Evolutionary conservation across 2,329 filamentous ascomycete species (phyloP), one percentile per base, ranked within the genome.

Genomic region (Apiospora koreana): DNA sequence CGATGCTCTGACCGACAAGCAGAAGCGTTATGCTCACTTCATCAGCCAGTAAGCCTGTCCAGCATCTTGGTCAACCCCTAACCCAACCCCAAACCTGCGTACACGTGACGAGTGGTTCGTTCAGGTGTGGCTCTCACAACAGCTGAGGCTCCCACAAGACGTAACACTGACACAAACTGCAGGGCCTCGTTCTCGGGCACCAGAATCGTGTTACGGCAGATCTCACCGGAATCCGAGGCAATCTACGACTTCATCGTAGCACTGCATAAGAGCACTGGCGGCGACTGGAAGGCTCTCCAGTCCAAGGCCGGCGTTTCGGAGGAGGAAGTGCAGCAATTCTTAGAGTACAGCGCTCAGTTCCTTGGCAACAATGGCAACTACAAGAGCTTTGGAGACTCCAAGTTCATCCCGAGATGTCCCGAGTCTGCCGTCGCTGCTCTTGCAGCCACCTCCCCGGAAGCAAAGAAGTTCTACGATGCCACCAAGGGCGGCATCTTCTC

Each of bases 11-110:
- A 87, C 83, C 68, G 89, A 93, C 77, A 86, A 92, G 79, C 90
- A 97, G 84, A 94, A 95, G 85, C 91, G 93, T 79, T 98, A 98
- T 86, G 93, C 95, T 73, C 95, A 98, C 83, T 94, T 92, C 79
- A 93, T 97, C 79, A 94, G 91, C 88, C 89, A 88, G 92, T 93
- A 86, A 76, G 54, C 54, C 54, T 16, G 31, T 6, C 54, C 18
- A n/a, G 21, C 31, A n/a, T 14, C 8, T n/a, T 3, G 3, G 5
- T 8, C 43, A 14, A 46, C 43, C 43, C 43, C 31, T n/a, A 62
- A n/a, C 9, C 54, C 31, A 21, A 62, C 9, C 9, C 54, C 31
- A 21, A 8, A 54, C 25, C 50, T 3, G 12, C 28, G 18, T 38
- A 62, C 54, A 62, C 54, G 54, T 62, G 54, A 62, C 54, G 35